Conservation (phyloP, 1,284 basidiomycete species). For the Ceratobasidium sp. region DNA sequence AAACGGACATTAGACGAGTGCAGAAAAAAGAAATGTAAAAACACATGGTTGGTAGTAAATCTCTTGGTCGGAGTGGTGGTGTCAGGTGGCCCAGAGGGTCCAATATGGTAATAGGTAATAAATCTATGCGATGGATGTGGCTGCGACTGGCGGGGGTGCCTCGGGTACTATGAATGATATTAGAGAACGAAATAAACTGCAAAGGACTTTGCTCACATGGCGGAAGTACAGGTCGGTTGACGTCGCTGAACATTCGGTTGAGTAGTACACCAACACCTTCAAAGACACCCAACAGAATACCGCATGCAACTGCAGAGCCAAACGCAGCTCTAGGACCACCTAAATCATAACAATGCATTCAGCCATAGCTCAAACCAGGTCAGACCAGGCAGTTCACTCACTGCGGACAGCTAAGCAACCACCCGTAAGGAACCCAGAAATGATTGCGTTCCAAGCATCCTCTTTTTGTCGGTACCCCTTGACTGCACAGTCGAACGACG, state of each 20-base stretch:
- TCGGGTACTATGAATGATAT: constrained; percentile 39
- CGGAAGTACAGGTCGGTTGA: constrained; percentile 78
- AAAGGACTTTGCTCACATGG: constrained; percentile 57
- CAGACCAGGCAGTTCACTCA: constrained; percentile 66
- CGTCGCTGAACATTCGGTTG: constrained; percentile 85
- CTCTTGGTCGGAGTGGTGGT: constrained; percentile 24
- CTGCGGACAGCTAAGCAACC: constrained; percentile 95
- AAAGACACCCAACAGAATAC: constrained; percentile 96
- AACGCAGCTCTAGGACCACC: constrained; percentile 93
- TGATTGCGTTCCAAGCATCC: constrained; percentile 99
- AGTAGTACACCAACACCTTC: constrained; percentile 94
- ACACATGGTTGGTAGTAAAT: constrained; percentile 20
- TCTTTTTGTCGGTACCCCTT: constrained; percentile 99
- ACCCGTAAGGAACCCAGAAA: constrained; percentile 98
- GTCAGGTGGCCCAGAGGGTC: neutral
- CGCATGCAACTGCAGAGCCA: constrained; percentile 93
- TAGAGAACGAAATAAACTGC: neutral
- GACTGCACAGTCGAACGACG: constrained; percentile 97
- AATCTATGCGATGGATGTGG: constrained; percentile 44
- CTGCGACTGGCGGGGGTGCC: constrained; percentile 26
- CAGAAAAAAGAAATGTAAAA: constrained; percentile 1
- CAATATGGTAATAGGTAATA: constrained; percentile 23
- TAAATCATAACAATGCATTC: constrained; percentile 55
- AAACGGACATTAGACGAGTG: constrained; percentile 10
- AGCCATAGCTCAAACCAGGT: neutral